phyloP scores from a whole-genome alignment of 1,284 basidiomycete species.

The Flammula alnicola region DNA sequence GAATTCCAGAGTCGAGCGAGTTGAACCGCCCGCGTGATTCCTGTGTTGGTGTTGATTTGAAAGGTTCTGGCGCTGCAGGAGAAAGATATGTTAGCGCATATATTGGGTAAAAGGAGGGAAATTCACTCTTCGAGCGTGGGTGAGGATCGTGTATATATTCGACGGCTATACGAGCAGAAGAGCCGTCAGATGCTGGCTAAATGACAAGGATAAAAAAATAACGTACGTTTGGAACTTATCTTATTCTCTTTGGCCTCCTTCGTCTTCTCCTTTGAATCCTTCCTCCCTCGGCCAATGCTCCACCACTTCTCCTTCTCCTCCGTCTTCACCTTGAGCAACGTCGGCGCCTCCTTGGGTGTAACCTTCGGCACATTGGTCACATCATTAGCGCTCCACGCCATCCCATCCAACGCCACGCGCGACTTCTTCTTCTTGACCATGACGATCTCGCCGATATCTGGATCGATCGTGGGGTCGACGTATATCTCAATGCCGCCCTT shows the following conservation, averaged over 20 bases:
- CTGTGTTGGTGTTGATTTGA: conserved; percentile 32
- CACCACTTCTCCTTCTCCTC: conserved; percentile 66
- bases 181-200: conserved; percentile 29
- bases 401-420: conserved; percentile 60
- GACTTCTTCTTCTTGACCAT: conserved; percentile 83
- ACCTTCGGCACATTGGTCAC: conserved; percentile 58
- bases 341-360: no score
- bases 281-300: conserved; percentile 73
- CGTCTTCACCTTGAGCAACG: conserved; percentile 49
- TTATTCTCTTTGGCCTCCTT: conserved; percentile 47
- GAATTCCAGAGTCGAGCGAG: conserved; percentile 62
- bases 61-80: conserved; percentile 50
- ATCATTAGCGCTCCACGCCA: conserved; percentile 66
- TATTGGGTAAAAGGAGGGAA: conserved; percentile 1
- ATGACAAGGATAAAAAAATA: conserved; percentile 7
- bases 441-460: conserved; percentile 69
- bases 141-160: conserved; percentile 33
- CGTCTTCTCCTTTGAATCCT: conserved; percentile 62
- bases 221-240: conserved; percentile 51
- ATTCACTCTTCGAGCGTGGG: conserved; percentile 43
- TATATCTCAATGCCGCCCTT: conserved; percentile 71
- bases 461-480: conserved; percentile 68
- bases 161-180: conserved; percentile 22
- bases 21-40: conserved; percentile 58
- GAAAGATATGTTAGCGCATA: conserved; percentile 13